These are phyloP conservation scores for Orbilia brochopaga DNA, from an alignment of 2,329 filamentous ascomycete genomes.

Conservation along the genomic window DNA sequence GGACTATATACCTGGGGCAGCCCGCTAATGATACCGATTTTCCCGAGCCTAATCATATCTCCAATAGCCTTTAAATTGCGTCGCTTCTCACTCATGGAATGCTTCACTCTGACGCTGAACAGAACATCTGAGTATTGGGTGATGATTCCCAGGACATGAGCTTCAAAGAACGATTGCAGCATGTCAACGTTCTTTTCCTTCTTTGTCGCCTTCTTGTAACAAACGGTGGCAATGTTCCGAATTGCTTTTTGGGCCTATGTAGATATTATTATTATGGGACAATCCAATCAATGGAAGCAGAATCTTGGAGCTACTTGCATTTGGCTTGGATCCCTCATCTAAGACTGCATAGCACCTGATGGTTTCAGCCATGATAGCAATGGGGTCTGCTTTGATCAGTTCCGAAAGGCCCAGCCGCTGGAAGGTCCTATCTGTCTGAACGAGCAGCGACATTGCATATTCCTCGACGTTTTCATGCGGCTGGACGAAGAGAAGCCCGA, in stretches of 20 bases:
- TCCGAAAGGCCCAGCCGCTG: conserved; percentile 69
- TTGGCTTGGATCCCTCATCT: conserved; percentile 15
- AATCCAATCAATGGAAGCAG: not conserved
- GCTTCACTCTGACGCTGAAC: conserved; percentile 69
- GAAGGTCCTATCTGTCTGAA: conserved; percentile 63
- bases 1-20: conserved; percentile 75
- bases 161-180: conserved; percentile 77
- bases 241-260: conserved; percentile 34
- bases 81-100: conserved; percentile 71
- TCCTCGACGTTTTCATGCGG: conserved; percentile 60
- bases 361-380: conserved; percentile 77
- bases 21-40: conserved; percentile 74
- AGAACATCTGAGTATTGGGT: conserved; percentile 78
- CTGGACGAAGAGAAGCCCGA: conserved; percentile 67
- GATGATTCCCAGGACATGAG: conserved; percentile 85
- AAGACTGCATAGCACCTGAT: conserved; percentile 64
- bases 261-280: not conserved
- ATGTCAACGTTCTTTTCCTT: conserved; percentile 63
- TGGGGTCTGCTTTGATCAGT: conserved; percentile 75
- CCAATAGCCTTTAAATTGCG: conserved; percentile 82
- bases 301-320: conserved; percentile 12
- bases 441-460: conserved; percentile 66
- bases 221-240: conserved; percentile 36
- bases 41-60: conserved; percentile 81
- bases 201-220: conserved; percentile 54